Evolutionary conservation across 2,329 filamentous ascomycete species (phyloP).

Genomic region (Arthrobotrys iridis): DNA sequence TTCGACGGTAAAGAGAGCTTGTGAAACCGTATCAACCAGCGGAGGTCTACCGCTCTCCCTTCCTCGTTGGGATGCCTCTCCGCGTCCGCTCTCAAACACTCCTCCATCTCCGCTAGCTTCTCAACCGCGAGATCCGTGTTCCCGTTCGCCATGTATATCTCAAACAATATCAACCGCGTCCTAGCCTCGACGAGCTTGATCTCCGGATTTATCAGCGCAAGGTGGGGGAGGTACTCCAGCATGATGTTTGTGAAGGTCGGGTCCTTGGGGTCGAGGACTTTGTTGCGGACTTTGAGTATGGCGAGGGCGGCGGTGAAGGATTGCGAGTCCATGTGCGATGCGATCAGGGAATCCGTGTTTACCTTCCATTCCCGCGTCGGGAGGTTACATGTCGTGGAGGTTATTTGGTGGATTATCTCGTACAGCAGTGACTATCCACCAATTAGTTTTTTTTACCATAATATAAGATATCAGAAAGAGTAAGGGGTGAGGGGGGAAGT

Average conservation of each 20-base stretch:
- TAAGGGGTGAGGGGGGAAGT: background rate
- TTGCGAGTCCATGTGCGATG: constrained; percentile 46
- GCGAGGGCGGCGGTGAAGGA: constrained; percentile 47
- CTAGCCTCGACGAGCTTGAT: constrained; percentile 47
- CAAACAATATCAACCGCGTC: constrained; percentile 31
- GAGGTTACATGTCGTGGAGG: constrained; percentile 31
- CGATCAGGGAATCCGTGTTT: constrained; percentile 48
- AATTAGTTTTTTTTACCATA: background rate
- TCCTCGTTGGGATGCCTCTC: constrained; percentile 48
- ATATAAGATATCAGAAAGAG: background rate
- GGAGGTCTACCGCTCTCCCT: constrained; percentile 42
- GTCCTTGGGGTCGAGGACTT: constrained; percentile 45
- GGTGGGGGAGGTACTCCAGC: constrained; percentile 51
- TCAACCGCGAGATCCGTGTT: constrained; percentile 26
- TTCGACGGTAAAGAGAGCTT: constrained; percentile 31
- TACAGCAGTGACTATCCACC: constrained; percentile 27
- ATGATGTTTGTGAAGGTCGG: constrained; percentile 52
- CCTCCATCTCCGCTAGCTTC: constrained; percentile 41
- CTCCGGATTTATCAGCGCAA: constrained; percentile 42
- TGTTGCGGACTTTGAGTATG: constrained; percentile 42
- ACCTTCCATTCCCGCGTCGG: constrained; percentile 46
- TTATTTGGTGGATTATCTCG: constrained; percentile 46
- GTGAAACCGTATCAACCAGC: constrained; percentile 48
- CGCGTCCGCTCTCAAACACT: constrained; percentile 30
- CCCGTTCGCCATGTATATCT: constrained; percentile 37